These are phyloP conservation scores for Backusella sp. DNA, from an alignment of 192 early-diverging fungal genomes.

Conservation along the genomic window DNA sequence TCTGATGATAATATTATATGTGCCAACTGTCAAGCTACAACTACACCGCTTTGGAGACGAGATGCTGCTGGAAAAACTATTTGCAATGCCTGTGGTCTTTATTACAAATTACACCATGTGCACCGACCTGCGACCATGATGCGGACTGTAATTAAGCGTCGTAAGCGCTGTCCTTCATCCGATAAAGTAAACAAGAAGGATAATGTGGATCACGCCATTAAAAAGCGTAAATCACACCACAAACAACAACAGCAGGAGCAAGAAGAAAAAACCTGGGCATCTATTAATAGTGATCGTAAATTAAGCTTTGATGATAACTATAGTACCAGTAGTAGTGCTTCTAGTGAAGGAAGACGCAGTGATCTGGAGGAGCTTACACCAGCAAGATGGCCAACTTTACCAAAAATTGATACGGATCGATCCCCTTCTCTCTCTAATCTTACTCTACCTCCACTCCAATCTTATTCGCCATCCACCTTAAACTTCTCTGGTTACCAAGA, in stretches of 20 bases:
- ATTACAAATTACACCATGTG: slow-evolving; percentile 77
- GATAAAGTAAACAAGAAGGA: neutral
- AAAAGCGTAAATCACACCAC: neutral
- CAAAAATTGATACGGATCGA: slow-evolving; percentile 5
- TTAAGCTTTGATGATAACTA: neutral
- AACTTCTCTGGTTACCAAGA: neutral
- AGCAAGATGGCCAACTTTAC: neutral
- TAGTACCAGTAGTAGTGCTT: neutral
- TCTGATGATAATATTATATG: slow-evolving; percentile 36
- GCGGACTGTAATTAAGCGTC: slow-evolving; percentile 65
- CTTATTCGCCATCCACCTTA: neutral
- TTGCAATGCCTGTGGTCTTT: slow-evolving; percentile 93
- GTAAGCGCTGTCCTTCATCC: slow-evolving; percentile 41
- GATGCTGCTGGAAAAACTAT: slow-evolving; percentile 68
- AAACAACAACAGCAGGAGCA: neutral
- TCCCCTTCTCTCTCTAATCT: neutral
- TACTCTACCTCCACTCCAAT: neutral
- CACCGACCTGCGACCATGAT: slow-evolving; percentile 73
- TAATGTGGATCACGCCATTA: neutral
- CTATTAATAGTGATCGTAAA: neutral
- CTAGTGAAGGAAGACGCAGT: slow-evolving; percentile 6
- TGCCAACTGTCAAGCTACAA: slow-evolving; percentile 70
- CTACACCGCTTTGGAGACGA: slow-evolving; percentile 78
- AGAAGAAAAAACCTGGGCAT: neutral
- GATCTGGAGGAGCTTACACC: neutral